Evolutionary conservation across 2,329 filamentous ascomycete species (phyloP).

Genomic region (Exophiala calicioides): DNA sequence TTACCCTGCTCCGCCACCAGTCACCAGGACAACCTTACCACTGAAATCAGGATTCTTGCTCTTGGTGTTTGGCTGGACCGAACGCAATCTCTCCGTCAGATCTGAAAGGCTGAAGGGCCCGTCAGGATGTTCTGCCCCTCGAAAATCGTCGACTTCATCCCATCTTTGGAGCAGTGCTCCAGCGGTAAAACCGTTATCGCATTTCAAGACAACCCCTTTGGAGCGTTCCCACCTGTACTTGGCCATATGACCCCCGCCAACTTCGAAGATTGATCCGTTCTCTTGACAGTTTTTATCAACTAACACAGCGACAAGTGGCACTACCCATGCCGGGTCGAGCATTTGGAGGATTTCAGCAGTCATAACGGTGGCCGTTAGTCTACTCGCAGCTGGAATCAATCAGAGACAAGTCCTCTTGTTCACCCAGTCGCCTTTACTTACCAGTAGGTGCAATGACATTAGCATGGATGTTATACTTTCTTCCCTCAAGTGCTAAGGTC

Average conservation of each 20-base stretch:
- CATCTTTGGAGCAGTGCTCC: slow-evolving; percentile 85
- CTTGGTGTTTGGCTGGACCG: slow-evolving; percentile 70
- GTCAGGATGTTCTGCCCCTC: slow-evolving; percentile 74
- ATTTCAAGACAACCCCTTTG: slow-evolving; percentile 81
- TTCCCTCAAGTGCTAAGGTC: slow-evolving; percentile 93
- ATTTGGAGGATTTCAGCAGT: slow-evolving; percentile 82
- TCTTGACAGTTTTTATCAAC: slow-evolving; percentile 82
- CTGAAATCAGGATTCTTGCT: slow-evolving; percentile 76
- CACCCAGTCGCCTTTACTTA: not conserved
- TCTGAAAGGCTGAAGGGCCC: slow-evolving; percentile 85
- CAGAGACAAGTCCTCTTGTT: not conserved
- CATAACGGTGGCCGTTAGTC: slow-evolving; percentile 95
- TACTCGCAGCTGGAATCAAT: slow-evolving; percentile 66
- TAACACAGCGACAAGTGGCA: slow-evolving; percentile 85
- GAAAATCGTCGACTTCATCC: slow-evolving; percentile 84
- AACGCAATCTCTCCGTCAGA: slow-evolving; percentile 76
- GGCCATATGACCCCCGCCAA: slow-evolving; percentile 84
- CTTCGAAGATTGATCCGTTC: slow-evolving; percentile 88
- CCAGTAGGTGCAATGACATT: slow-evolving; percentile 89
- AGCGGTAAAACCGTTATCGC: slow-evolving; percentile 83
- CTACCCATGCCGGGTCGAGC: slow-evolving; percentile 89
- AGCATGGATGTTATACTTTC: slow-evolving; percentile 94
- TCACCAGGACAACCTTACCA: slow-evolving; percentile 81
- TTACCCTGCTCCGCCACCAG: slow-evolving; percentile 77
- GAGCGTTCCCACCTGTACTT: slow-evolving; percentile 95